These are phyloP conservation scores for Favolaschia claudopus DNA, from an alignment of 768 basidiomycete genomes.

Conservation along the genomic window DNA sequence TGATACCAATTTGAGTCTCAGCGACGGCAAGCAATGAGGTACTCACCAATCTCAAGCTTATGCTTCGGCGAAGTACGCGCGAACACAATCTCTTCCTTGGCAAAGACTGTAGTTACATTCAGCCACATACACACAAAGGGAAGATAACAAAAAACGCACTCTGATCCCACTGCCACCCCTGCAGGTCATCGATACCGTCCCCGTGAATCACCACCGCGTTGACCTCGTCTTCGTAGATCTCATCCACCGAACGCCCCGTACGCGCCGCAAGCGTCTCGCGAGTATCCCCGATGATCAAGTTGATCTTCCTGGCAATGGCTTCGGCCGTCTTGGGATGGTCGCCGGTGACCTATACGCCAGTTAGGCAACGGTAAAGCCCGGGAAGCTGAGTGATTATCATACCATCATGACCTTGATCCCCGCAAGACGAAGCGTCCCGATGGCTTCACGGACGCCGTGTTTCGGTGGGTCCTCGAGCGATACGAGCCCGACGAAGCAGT, in stretches of 20 bases:
- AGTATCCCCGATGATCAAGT: conserved; percentile 71
- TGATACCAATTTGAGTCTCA: not conserved
- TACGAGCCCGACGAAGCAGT: conserved; percentile 71
- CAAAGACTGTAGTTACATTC: conserved; percentile 56
- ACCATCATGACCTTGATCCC: conserved; percentile 85
- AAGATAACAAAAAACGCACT: conserved; percentile 48
- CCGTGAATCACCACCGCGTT: conserved; percentile 73
- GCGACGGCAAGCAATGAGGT: not conserved
- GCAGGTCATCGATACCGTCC: conserved; percentile 69
- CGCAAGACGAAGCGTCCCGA: conserved; percentile 72
- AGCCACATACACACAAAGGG: conserved; percentile 5
- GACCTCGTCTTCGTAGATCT: conserved; percentile 75
- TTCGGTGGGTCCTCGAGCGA: conserved; percentile 78
- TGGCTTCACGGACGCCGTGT: conserved; percentile 75
- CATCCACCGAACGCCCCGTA: conserved; percentile 60
- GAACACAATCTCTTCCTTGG: conserved; percentile 75
- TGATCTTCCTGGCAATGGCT: conserved; percentile 77
- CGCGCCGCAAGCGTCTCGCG: conserved; percentile 65
- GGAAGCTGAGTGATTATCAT: conserved; percentile 68
- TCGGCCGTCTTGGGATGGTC: conserved; percentile 80
- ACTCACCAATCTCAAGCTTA: conserved; percentile 74
- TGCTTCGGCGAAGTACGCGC: conserved; percentile 77
- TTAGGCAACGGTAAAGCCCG: not conserved
- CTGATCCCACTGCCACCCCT: conserved; percentile 80
- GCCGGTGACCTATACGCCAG: conserved; percentile 39